These are phyloP conservation scores for Ogataea nakhonphanomensis DNA, from an alignment of 805 yeast genomes.

Conservation along the genomic window DNA sequence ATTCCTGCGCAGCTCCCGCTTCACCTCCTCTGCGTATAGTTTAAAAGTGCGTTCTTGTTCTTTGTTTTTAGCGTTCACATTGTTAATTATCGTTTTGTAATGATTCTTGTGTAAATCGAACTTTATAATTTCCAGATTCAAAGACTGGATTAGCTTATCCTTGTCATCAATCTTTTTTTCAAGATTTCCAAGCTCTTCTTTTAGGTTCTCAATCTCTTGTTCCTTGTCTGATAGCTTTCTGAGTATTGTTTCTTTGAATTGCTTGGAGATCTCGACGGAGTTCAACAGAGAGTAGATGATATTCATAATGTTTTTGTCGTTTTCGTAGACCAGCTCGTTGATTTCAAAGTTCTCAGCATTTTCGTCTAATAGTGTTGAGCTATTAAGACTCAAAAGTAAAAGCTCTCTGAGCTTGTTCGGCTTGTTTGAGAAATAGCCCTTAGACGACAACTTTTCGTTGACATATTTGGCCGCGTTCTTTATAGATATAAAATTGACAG, in stretches of 20 bases:
- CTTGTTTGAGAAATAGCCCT: slow-evolving; percentile 25
- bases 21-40: slow-evolving; percentile 18
- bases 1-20: slow-evolving; percentile 20
- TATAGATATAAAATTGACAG: slow-evolving; percentile 20
- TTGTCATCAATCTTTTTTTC: slow-evolving; percentile 9
- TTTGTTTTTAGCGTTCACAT: slow-evolving; percentile 11
- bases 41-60: slow-evolving; percentile 21
- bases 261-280: slow-evolving; percentile 21
- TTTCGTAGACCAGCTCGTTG: slow-evolving; percentile 25
- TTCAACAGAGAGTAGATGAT: slow-evolving; percentile 26
- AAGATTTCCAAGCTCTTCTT: slow-evolving; percentile 8
- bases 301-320: slow-evolving; percentile 32
- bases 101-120: slow-evolving; percentile 12
- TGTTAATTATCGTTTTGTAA: slow-evolving; percentile 13
- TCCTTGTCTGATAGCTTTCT: slow-evolving; percentile 16
- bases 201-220: slow-evolving; percentile 13
- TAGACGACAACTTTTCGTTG: slow-evolving; percentile 25
- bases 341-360: slow-evolving; percentile 11
- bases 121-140: slow-evolving; percentile 22
- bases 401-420: slow-evolving; percentile 18
- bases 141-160: slow-evolving; percentile 18
- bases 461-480: slow-evolving; percentile 24
- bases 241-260: slow-evolving; percentile 18
- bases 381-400: slow-evolving; percentile 22
- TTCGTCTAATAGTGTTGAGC: slow-evolving; percentile 10